These are phyloP conservation scores for Boechera stricta DNA, from an alignment of 345 rosid species.

Conservation along the genomic window DNA sequence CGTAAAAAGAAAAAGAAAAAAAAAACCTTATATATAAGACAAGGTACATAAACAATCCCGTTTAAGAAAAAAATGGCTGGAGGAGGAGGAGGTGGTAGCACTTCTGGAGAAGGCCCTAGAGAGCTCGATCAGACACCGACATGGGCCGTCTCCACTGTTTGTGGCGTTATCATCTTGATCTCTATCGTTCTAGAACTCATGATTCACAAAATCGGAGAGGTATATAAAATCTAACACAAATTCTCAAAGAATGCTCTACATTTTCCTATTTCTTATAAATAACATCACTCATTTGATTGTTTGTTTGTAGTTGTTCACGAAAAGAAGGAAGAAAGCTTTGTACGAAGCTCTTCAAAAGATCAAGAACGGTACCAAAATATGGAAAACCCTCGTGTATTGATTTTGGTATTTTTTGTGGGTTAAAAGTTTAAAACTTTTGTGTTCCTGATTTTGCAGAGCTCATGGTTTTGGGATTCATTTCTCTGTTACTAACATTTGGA, in stretches of 20 bases:
- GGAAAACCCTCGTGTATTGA: not conserved
- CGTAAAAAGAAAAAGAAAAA: not conserved
- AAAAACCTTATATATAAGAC: not conserved
- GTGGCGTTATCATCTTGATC: constrained; percentile 64
- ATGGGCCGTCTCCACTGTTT: constrained; percentile 90
- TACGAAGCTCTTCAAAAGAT: constrained; percentile 85
- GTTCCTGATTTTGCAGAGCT: constrained; percentile 59
- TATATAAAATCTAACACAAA: constrained; percentile 3
- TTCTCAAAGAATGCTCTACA: not conserved
- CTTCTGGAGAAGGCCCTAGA: constrained; percentile 47
- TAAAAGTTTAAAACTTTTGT: not conserved
- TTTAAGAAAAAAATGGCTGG: constrained; percentile 52
- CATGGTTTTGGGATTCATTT: constrained; percentile 95
- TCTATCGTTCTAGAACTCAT: constrained; percentile 72
- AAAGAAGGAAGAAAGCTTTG: constrained; percentile 65
- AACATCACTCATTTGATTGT: not conserved
- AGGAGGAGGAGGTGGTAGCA: constrained; percentile 55
- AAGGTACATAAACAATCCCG: not conserved
- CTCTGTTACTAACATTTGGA: constrained; percentile 78
- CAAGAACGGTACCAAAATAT: constrained; percentile 64
- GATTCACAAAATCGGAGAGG: constrained; percentile 69
- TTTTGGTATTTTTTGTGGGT: not conserved
- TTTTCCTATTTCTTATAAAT: not conserved
- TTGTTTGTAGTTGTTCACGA: constrained; percentile 52
- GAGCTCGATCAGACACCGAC: constrained; percentile 95